Conservation (phyloP, 2,329 filamentous ascomycete genomes). For the Cladosporium cucumerinum region DNA sequence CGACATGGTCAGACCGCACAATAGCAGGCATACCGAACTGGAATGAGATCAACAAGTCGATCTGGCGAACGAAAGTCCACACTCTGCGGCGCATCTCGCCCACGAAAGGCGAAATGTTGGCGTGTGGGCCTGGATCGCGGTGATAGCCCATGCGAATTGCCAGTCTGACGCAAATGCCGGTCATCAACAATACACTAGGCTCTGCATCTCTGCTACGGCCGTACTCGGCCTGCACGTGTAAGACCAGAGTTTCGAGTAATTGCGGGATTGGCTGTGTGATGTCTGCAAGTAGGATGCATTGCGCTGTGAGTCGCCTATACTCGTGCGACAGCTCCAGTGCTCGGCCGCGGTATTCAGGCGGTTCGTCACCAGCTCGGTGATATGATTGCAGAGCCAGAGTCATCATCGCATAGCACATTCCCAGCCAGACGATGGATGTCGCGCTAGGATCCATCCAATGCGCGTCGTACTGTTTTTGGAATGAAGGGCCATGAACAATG, state of each 20-base stretch:
- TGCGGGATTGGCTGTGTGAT: conserved; percentile 72
- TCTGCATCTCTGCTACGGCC: conserved; percentile 71
- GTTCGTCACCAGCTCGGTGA: conserved; percentile 74
- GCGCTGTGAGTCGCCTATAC: conserved; percentile 70
- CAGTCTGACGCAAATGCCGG: conserved; percentile 58
- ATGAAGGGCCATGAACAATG: conserved; percentile 67
- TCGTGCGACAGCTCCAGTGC: conserved; percentile 48
- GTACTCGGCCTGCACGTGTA: conserved; percentile 75
- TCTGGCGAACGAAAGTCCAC: conserved; percentile 68
- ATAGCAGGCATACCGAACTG: conserved; percentile 62
- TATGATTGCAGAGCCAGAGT: conserved; percentile 77
- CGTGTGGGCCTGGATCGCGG: conserved; percentile 71
- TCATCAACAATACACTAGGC: conserved; percentile 60
- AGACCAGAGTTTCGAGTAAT: conserved; percentile 73
- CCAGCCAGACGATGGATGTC: conserved; percentile 74
- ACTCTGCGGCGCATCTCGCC: conserved; percentile 65
- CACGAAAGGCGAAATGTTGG: conserved; percentile 68
- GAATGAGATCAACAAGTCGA: conserved; percentile 74
- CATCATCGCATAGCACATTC: conserved; percentile 71
- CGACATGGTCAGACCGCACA: conserved; percentile 70
- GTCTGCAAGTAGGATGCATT: conserved; percentile 72
- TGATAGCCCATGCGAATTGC: conserved; percentile 76
- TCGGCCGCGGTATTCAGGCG: conserved; percentile 70
- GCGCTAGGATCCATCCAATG: conserved; percentile 72
- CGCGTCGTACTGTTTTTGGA: conserved; percentile 66